These are phyloP conservation scores for Collybia mongolica DNA, from an alignment of 768 basidiomycete species.

Conservation along the genomic window DNA sequence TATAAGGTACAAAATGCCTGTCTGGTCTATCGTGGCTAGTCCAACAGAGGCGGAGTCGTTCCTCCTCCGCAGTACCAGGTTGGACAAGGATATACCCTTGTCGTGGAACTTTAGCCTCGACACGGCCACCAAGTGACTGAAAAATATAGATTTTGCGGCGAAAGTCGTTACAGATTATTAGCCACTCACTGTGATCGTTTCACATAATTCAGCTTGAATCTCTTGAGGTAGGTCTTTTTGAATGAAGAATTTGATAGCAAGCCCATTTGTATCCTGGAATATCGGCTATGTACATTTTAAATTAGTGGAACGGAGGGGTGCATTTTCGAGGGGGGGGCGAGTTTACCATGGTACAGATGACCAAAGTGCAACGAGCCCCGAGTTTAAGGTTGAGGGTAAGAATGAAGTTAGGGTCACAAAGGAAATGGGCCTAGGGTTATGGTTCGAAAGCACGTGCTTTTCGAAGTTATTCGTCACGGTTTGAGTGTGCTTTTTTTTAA, in stretches of 20 bases:
- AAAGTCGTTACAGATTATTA: not conserved
- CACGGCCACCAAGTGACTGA: slow-evolving; percentile 72
- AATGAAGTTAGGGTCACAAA: slow-evolving; percentile 25
- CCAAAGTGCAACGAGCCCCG: slow-evolving; percentile 27
- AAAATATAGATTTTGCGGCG: slow-evolving; percentile 2
- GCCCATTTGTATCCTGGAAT: slow-evolving; percentile 66
- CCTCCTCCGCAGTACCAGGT: slow-evolving; percentile 65
- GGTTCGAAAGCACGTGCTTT: slow-evolving; percentile 23
- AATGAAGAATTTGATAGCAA: slow-evolving; percentile 81
- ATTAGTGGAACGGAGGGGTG: not conserved
- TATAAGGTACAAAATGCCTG: slow-evolving; percentile 76
- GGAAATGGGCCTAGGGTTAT: slow-evolving; percentile 27
- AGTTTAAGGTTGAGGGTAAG: slow-evolving; percentile 53
- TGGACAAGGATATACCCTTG: slow-evolving; percentile 75
- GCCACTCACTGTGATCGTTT: slow-evolving; percentile 63
- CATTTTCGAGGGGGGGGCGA: not conserved
- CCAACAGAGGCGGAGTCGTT: slow-evolving; percentile 78
- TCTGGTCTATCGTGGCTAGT: slow-evolving; percentile 66
- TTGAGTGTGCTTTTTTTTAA: too few relatives aligned
- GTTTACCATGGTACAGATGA: not conserved
- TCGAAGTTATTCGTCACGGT: too few relatives aligned
- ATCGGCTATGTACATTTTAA: slow-evolving; percentile 45
- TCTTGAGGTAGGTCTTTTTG: slow-evolving; percentile 75
- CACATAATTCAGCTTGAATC: slow-evolving; percentile 68
- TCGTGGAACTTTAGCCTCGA: slow-evolving; percentile 76